Evolutionary conservation across 192 early-diverging fungal species (phyloP), one percentile per base, ranked within the genome.

Genomic region (Coemansia sp.): DNA sequence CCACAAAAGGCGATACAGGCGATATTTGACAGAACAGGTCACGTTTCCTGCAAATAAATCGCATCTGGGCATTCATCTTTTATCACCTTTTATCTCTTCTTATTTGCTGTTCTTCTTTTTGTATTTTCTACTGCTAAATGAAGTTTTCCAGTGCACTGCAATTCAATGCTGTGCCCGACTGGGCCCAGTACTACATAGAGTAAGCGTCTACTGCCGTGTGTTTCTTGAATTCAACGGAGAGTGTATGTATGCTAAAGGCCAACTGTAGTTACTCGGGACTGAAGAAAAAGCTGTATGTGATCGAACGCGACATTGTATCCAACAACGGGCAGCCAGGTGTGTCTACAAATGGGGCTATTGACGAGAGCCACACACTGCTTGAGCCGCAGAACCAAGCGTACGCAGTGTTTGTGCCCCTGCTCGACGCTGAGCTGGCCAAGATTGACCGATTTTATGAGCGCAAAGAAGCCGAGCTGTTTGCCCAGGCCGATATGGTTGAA

Each of bases 131-230:
- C 26, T 46, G 52, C 20, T 14, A 51, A 38, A 95, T 97, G 93
- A 97, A 97, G 84, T 97, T 97, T 65, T 91, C 93, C 20, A 90
- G 92, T 72, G 87, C 89, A 22, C 84, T 98, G 50, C 90, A 94
- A 78, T 88, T 98, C 67, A 98, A 98, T 66, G 87, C 91, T 36
- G 90, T 92, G 31, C 90, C 90, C 57, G 90, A 92, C 73, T 92
- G 90, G 90, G 84, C 87, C 70, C 88, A 88, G 60, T 85, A 88
- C 64, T 92, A 92, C 64, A 36, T 92, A 56, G 85, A 86, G 86
- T 91, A 92, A 73, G 67, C 47, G 10, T 52, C 23, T 34, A 34
- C 36, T 57, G 19, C 55, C 2, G 55, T 17, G 36, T 31, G 25
- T 15, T 12, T 15, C 37, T 46, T 34, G 31, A 34, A 46, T 46